Base-by-base conservation (phyloP, 1,284 basidiomycete genomes). In the Apiotrichum sp. region DNA sequence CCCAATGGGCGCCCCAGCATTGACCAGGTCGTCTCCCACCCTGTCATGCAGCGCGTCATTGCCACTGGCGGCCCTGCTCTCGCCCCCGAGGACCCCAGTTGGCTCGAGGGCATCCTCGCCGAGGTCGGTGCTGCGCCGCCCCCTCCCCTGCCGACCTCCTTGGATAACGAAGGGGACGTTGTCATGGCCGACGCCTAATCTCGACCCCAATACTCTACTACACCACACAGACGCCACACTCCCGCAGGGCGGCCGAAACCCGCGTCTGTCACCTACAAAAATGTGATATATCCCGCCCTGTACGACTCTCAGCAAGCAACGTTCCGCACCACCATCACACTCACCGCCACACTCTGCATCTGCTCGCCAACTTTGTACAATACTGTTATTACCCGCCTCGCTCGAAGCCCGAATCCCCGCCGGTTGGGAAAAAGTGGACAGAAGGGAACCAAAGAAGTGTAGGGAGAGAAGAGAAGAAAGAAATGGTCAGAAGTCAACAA, bases 1-100 rank as follows among this genome's bases (percentile, higher is more conserved):
- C 85, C 89, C 4, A 74, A 70, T 5, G 64, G 74, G 53, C 83
- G 91, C 35, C 78, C 88, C 49, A 80, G 78, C n/a, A 81, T 85
- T 29, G 75, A 79, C 44, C 79, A 78, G 34, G 79, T 93, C 38
- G 82, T 81, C 63, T 74, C 73, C 10, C 85, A 93, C 69, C 81
- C 82, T 6, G 80, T 89, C 6, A 81, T 93, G n/a, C 69, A 77
- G 56, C 81, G 88, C 47, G 84, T 86, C n/a, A 13, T 11, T n/a
- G 79, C 87, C 52, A 55, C 41, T n/a, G 75, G 75, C n/a, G 68
- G 69, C 44, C 67, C 68, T 4, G 75, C 76, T 1, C 56, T 78
- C 32, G 71, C 70, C 3, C 73, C 73, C 10, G 75, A 77, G 57
- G 66, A 71, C 39, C 63, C 63, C 9, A 50, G 55, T 8, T 78